Percentiles rank a stretch among this genome's conserved stretches.
phyloP scores from a whole-genome alignment of 306 rosid genomes.

The Trichosanthes truncata region DNA sequence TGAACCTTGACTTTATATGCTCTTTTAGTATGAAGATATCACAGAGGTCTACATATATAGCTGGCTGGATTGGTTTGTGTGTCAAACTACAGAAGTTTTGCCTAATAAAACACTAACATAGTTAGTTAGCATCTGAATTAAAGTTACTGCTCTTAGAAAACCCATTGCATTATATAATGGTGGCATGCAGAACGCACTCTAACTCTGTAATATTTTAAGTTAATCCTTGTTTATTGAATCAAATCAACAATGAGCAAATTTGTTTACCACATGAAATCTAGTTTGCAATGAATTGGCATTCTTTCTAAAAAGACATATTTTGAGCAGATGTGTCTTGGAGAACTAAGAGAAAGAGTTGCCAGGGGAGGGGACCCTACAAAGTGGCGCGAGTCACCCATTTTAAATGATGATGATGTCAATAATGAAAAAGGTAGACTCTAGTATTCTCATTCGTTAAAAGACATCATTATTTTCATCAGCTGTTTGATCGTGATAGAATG shows the following conservation, averaged over 20 bases:
- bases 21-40: not conserved
- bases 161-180: not conserved
- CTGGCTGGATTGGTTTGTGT: not conserved
- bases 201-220: not conserved
- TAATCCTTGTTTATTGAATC: not conserved
- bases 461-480: not conserved
- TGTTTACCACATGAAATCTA: not conserved
- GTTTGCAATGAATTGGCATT: not conserved
- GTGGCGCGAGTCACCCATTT: constrained; percentile 41
- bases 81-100: not conserved
- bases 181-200: not conserved
- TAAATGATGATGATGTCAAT: constrained; percentile 20
- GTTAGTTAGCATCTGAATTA: not conserved
- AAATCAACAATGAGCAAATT: not conserved
- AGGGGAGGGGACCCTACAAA: constrained; percentile 92
- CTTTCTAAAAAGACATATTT: not conserved
- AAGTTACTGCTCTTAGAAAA: not conserved
- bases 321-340: constrained; percentile 58
- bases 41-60: not conserved
- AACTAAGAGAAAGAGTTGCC: constrained; percentile 86
- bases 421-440: constrained; percentile 41
- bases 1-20: not conserved
- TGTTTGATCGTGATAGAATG: not conserved
- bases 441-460: not conserved
- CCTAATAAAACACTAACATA: not conserved